Evolutionary conservation across 441 rosid genomes (phyloP).

Genomic region (Erysimum pusillum): DNA sequence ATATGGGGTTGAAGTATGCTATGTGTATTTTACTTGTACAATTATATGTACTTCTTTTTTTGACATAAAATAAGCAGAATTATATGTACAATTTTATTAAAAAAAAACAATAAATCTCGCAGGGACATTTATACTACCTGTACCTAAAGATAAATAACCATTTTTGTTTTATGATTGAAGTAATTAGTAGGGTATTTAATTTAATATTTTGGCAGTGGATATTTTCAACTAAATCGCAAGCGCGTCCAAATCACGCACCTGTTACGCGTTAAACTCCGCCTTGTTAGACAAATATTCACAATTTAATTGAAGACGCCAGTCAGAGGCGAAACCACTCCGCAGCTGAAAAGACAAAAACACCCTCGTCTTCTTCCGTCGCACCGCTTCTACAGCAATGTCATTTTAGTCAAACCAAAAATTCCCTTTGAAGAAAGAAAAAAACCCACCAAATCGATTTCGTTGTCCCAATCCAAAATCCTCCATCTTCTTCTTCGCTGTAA

Average conservation of each 20-base stretch:
- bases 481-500: constrained; percentile 29
- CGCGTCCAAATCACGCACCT: constrained; percentile 7
- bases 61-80: not conserved
- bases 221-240: not conserved
- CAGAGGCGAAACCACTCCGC: constrained; percentile 26
- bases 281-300: constrained; percentile 26
- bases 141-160: not conserved
- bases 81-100: not conserved
- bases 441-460: constrained; percentile 31
- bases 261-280: constrained; percentile 15
- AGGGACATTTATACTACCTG: not conserved
- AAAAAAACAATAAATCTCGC: not conserved
- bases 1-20: not conserved
- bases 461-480: constrained; percentile 42
- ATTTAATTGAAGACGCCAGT: constrained; percentile 30
- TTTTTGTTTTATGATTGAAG: not conserved
- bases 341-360: constrained; percentile 26
- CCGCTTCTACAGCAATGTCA: constrained; percentile 44
- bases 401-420: constrained; percentile 47
- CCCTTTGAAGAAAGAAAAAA: constrained; percentile 13
- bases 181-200: not conserved
- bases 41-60: not conserved
- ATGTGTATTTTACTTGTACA: constrained; percentile 6
- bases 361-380: constrained; percentile 30
- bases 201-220: not conserved